Evolutionary conservation across 257 asterid species (phyloP).

Genomic region (Fraxinus cuspidata): DNA sequence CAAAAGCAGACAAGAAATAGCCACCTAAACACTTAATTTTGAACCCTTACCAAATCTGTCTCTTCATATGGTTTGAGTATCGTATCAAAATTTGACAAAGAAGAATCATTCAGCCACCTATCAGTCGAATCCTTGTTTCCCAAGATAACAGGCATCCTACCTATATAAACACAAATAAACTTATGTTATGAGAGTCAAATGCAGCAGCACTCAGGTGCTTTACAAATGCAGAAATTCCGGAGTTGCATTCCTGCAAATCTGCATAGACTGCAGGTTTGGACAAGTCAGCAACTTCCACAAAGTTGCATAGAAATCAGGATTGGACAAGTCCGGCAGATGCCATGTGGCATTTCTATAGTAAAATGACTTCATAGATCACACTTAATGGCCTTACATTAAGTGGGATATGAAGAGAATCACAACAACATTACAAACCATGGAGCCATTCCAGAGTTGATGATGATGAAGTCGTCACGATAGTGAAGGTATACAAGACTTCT

Average conservation of each 20-base stretch:
- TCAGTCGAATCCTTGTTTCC: constrained; percentile 73
- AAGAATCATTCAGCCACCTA: constrained; percentile 64
- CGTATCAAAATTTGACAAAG: constrained; percentile 56
- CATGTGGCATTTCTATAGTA: not conserved
- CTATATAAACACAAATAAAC: constrained; percentile 40
- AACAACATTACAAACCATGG: constrained; percentile 59
- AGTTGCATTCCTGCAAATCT: constrained; percentile 6
- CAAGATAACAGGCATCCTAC: constrained; percentile 95
- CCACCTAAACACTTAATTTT: not conserved
- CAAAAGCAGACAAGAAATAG: not conserved
- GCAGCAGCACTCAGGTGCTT: not conserved
- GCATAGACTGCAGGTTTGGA: constrained; percentile 7
- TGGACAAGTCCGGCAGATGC: not conserved
- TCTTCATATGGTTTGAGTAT: constrained; percentile 81
- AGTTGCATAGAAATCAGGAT: constrained; percentile 7
- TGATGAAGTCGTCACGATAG: constrained; percentile 79
- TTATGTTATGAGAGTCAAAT: not conserved
- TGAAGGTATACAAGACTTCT: constrained; percentile 73
- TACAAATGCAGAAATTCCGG: not conserved
- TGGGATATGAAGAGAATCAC: not conserved
- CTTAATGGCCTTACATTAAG: constrained; percentile 1
- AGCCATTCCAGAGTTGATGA: constrained; percentile 85
- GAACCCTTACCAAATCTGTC: constrained; percentile 62
- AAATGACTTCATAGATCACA: not conserved
- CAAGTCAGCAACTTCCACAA: not conserved